Evolutionary conservation across 2,329 filamentous ascomycete species (phyloP).

Genomic region (Pyricularia sp.): DNA sequence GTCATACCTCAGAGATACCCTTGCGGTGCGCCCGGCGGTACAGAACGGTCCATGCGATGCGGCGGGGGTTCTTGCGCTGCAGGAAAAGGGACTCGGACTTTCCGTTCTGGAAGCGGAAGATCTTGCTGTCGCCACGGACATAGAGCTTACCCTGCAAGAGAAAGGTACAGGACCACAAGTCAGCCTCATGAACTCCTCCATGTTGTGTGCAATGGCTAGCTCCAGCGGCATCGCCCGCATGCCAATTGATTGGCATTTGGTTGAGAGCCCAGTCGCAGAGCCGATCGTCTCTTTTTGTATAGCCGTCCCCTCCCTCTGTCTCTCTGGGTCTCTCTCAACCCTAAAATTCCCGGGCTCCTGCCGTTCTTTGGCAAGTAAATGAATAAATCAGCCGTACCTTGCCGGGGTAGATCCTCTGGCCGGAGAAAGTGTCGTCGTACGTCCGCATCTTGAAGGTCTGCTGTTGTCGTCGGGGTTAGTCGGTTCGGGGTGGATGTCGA

Average conservation of each 20-base stretch:
- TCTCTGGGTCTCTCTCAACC: not conserved
- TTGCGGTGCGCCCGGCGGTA: slow-evolving; percentile 99
- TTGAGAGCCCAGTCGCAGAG: not conserved
- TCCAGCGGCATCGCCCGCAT: not conserved
- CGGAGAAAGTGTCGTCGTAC: slow-evolving; percentile 55
- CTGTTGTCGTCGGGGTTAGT: slow-evolving; percentile 20
- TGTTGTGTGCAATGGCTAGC: not conserved
- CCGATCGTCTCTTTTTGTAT: not conserved
- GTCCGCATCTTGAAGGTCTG: slow-evolving; percentile 44
- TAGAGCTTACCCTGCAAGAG: slow-evolving; percentile 88
- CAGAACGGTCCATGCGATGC: slow-evolving; percentile 96
- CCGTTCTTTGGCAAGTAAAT: not conserved
- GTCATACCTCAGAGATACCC: slow-evolving; percentile 98
- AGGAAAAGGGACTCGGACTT: slow-evolving; percentile 99
- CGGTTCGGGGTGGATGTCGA: slow-evolving; percentile 15
- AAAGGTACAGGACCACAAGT: not conserved
- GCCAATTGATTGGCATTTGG: not conserved
- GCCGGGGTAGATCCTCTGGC: slow-evolving; percentile 54
- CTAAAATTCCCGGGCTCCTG: not conserved
- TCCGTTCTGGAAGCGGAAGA: slow-evolving; percentile 99
- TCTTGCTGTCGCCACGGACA: slow-evolving; percentile 98
- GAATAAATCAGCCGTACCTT: slow-evolving; percentile 36
- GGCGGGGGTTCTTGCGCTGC: slow-evolving; percentile 99
- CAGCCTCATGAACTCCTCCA: not conserved
- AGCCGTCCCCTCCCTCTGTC: not conserved